Evolutionary conservation across 2,329 filamentous ascomycete genomes (phyloP).

Genomic region (Pseudogymnoascus sp.): DNA sequence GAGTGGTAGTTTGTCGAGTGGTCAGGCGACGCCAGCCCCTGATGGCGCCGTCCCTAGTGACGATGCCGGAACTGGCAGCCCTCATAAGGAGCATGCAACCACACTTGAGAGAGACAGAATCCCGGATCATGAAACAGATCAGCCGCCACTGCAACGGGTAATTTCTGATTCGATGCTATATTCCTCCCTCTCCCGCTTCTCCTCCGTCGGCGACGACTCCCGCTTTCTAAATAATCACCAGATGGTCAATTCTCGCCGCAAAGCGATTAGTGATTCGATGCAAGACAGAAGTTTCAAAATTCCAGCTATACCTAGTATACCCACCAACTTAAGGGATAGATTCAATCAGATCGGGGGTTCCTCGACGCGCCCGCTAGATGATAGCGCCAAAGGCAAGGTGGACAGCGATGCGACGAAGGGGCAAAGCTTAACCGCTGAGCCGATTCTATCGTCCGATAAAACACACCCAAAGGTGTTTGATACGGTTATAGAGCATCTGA

Average conservation of each 20-base stretch:
- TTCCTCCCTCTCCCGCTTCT: constrained; percentile 66
- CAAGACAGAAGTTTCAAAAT: constrained; percentile 76
- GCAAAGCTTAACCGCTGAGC: neutral
- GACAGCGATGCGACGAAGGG: neutral
- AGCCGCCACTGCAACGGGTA: constrained; percentile 42
- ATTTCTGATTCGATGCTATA: constrained; percentile 73
- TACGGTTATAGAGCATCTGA: constrained; percentile 57
- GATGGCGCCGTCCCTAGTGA: neutral
- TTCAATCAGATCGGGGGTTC: constrained; percentile 16
- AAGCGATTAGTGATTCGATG: constrained; percentile 82
- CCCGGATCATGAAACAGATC: neutral
- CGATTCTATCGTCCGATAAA: constrained; percentile 32
- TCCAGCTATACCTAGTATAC: constrained; percentile 50
- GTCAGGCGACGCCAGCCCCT: neutral
- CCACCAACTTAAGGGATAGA: constrained; percentile 22
- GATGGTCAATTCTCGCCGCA: constrained; percentile 80
- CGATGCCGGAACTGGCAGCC: neutral
- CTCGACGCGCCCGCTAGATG: constrained; percentile 10
- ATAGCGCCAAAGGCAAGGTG: neutral
- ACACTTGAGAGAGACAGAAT: neutral
- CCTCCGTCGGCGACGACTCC: constrained; percentile 76
- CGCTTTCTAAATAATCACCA: constrained; percentile 72
- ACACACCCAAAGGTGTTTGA: constrained; percentile 31
- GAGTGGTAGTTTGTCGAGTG: neutral
- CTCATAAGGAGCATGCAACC: neutral